Percentiles rank a stretch among this genome's conserved stretches.
Evolutionary conservation across 1,139 yeast species (phyloP).

Genomic region (Zygosaccharomyces sapae): DNA sequence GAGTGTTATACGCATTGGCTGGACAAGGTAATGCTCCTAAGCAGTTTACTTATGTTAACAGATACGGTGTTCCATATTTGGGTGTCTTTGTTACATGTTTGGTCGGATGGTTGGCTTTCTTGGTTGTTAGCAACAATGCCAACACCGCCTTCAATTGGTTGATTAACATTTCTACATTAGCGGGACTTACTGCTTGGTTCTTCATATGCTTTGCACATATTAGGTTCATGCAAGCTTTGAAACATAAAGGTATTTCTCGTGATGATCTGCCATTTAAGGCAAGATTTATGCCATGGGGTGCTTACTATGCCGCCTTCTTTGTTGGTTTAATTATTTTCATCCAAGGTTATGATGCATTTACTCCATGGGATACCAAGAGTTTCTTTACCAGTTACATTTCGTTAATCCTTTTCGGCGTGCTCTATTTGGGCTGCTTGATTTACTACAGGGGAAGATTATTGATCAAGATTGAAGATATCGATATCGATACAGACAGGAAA

Average conservation of each 20-base stretch:
- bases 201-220: slow-evolving; percentile 61
- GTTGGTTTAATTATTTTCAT: slow-evolving; percentile 53
- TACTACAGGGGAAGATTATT: slow-evolving; percentile 44
- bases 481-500: slow-evolving; percentile 60
- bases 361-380: slow-evolving; percentile 43
- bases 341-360: slow-evolving; percentile 59
- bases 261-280: slow-evolving; percentile 69
- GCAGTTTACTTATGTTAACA: slow-evolving; percentile 51
- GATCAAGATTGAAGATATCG: slow-evolving; percentile 50
- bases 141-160: slow-evolving; percentile 78
- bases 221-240: slow-evolving; percentile 59
- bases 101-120: slow-evolving; percentile 63
- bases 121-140: slow-evolving; percentile 61
- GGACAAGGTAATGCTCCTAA: slow-evolving; percentile 61
- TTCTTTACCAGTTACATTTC: slow-evolving; percentile 65
- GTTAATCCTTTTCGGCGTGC: slow-evolving; percentile 46
- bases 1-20: slow-evolving; percentile 69
- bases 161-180: slow-evolving; percentile 72
- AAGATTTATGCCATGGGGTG: slow-evolving; percentile 55
- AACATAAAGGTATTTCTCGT: slow-evolving; percentile 55
- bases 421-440: slow-evolving; percentile 50
- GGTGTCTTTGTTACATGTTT: slow-evolving; percentile 56
- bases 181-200: slow-evolving; percentile 72
- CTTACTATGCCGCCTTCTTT: slow-evolving; percentile 52
- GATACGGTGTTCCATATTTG: slow-evolving; percentile 61